phyloP scores from a whole-genome alignment of 768 basidiomycete species.

The Lentinula aciculospora region DNA sequence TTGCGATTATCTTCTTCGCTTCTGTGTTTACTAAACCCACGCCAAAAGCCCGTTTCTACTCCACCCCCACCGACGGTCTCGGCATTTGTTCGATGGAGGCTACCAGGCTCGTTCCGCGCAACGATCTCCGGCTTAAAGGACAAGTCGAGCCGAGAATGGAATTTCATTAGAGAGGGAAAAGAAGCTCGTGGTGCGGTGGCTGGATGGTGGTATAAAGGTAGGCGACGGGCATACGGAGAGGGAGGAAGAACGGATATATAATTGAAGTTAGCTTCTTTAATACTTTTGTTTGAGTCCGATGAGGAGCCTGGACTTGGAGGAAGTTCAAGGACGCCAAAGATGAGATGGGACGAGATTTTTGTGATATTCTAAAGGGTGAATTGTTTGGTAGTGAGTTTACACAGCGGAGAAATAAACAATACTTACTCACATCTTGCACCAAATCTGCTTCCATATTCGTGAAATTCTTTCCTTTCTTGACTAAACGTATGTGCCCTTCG shows the following conservation, averaged over 20 bases:
- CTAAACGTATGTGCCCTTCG: slow-evolving; percentile 38
- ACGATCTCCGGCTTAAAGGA: slow-evolving; percentile 36
- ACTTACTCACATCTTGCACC: slow-evolving; percentile 43
- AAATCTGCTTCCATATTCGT: slow-evolving; percentile 57
- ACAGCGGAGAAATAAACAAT: neutral
- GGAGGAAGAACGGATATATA: slow-evolving; percentile 36
- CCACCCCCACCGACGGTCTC: slow-evolving; percentile 47
- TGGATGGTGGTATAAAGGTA: slow-evolving; percentile 52
- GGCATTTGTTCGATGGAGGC: slow-evolving; percentile 29
- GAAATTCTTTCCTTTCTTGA: slow-evolving; percentile 48
- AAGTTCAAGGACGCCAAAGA: slow-evolving; percentile 46
- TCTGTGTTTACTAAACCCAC: slow-evolving; percentile 33
- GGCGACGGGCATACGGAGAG: slow-evolving; percentile 53
- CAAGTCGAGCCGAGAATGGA: slow-evolving; percentile 21
- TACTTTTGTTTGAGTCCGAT: slow-evolving; percentile 2
- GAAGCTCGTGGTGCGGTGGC: slow-evolving; percentile 22
- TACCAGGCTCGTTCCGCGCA: slow-evolving; percentile 31
- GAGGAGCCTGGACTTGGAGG: neutral
- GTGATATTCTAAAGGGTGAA: slow-evolving; percentile 30
- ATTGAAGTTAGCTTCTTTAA: slow-evolving; percentile 12
- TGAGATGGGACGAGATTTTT: slow-evolving; percentile 48
- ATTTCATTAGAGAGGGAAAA: neutral
- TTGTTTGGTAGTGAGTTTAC: neutral
- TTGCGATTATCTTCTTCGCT: too few species aligned
- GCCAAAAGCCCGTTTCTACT: slow-evolving; percentile 55